phyloP scores from a whole-genome alignment of 305 asterid species.

The Fraxinus greggii region DNA sequence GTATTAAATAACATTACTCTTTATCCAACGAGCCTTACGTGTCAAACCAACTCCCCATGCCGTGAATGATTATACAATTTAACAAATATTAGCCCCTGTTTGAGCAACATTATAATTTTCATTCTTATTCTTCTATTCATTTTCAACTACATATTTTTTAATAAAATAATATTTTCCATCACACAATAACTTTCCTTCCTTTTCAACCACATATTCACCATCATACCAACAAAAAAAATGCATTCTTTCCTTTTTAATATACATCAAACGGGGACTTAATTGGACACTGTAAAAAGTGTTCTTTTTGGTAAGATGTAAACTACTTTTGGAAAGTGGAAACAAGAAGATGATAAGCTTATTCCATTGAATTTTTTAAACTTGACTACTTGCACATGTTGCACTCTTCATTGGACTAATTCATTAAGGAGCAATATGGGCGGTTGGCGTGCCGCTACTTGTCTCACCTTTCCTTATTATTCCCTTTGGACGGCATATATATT shows the following conservation, averaged over 20 bases:
- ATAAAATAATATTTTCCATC: too few species aligned
- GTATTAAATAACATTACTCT: too few species aligned
- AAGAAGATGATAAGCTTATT: not conserved
- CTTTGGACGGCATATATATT: not conserved
- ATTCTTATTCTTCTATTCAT: too few species aligned
- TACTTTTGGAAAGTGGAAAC: not conserved
- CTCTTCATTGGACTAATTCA: conserved; percentile 4
- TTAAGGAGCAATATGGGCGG: conserved; percentile 12
- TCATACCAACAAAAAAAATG: too few species aligned
- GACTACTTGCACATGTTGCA: conserved; percentile 4
- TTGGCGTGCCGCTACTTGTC: not conserved
- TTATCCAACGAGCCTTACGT: not conserved
- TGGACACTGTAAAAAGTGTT: not conserved
- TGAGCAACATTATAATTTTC: too few species aligned
- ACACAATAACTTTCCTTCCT: too few species aligned
- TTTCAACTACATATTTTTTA: too few species aligned
- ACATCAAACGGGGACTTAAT: too few species aligned
- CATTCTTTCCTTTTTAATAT: too few species aligned
- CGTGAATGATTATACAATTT: not conserved
- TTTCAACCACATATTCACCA: too few species aligned
- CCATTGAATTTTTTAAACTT: not conserved
- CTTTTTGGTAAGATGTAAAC: not conserved
- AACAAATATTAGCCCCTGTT: not conserved
- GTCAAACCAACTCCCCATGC: not conserved
- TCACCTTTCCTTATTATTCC: not conserved